phyloP scores from a whole-genome alignment of 2,329 filamentous ascomycete genomes.

The Teratosphaeria nubilosa region DNA sequence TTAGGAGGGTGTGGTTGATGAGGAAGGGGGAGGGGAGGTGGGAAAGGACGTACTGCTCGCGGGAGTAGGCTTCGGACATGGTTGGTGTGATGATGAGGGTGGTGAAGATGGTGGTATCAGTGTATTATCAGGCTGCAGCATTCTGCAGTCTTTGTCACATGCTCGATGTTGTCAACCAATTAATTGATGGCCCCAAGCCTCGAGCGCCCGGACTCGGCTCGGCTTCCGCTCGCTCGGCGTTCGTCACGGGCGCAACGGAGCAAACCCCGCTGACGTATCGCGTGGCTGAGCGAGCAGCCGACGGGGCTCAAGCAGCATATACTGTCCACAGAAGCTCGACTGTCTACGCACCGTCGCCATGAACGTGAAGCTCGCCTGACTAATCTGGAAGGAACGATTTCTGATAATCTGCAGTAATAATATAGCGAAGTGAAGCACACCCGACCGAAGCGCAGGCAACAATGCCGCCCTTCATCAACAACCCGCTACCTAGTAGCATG shows the following conservation, averaged over 20 bases:
- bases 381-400: not conserved
- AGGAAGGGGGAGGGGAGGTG: not conserved
- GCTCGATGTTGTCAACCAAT: not conserved
- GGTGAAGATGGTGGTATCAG: not conserved
- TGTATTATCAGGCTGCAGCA: too few relatives aligned
- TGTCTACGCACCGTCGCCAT: too few relatives aligned
- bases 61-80: constrained; percentile 50
- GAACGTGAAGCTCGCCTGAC: not conserved
- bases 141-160: not conserved
- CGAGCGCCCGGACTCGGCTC: not conserved
- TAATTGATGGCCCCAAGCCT: too few relatives aligned
- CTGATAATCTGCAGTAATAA: not conserved
- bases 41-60: constrained; percentile 41
- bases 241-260: not conserved
- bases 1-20: not conserved
- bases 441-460: not conserved
- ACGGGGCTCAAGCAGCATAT: too few relatives aligned
- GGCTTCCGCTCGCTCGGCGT: not conserved
- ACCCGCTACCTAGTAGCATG: constrained; percentile 45
- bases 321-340: too few relatives aligned
- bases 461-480: constrained; percentile 43
- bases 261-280: not conserved
- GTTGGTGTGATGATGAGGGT: not conserved
- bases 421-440: not conserved
- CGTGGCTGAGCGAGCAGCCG: not conserved